These are phyloP conservation scores for Colletotrichum viniferum DNA, from an alignment of 2,329 filamentous ascomycete species.

Conservation along the genomic window DNA sequence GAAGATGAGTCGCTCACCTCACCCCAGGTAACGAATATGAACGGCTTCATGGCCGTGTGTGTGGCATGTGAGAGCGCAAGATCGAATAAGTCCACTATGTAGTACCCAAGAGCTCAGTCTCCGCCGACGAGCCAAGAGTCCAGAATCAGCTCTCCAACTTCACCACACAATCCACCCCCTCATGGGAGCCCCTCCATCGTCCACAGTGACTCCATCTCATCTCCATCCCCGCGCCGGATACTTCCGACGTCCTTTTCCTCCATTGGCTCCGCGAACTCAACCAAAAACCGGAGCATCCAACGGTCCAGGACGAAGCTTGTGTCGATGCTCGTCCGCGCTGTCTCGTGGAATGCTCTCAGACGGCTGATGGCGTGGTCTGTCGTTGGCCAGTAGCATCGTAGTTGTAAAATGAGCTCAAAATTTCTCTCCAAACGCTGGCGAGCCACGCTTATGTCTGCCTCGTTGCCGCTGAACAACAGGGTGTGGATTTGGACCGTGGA, in stretches of 20 bases:
- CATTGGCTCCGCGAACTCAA: constrained; percentile 33
- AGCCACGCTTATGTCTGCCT: constrained; percentile 37
- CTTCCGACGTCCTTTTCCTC: constrained; percentile 27
- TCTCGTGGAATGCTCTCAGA: constrained; percentile 44
- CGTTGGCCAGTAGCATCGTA: constrained; percentile 45
- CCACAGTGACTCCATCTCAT: constrained; percentile 25
- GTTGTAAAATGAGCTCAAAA: constrained; percentile 43
- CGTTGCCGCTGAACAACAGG: constrained; percentile 42
- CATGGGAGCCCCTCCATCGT: constrained; percentile 12
- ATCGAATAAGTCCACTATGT: not conserved
- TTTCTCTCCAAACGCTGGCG: constrained; percentile 44
- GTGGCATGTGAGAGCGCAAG: not conserved
- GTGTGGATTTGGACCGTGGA: constrained; percentile 52
- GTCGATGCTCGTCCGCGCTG: constrained; percentile 39
- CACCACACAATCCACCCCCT: constrained; percentile 8
- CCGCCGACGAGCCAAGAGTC: constrained; percentile 12
- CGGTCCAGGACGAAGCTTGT: constrained; percentile 42
- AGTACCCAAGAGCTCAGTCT: not conserved
- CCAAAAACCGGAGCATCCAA: constrained; percentile 45
- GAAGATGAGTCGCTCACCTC: not conserved
- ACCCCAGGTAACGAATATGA: constrained; percentile 3
- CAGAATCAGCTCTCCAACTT: constrained; percentile 5
- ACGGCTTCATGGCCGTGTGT: not conserved
- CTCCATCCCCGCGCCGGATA: constrained; percentile 14
- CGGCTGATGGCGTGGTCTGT: constrained; percentile 41